Base-by-base conservation (phyloP, 495 filamentous ascomycete genomes). In the Penicillium maclennaniae region DNA sequence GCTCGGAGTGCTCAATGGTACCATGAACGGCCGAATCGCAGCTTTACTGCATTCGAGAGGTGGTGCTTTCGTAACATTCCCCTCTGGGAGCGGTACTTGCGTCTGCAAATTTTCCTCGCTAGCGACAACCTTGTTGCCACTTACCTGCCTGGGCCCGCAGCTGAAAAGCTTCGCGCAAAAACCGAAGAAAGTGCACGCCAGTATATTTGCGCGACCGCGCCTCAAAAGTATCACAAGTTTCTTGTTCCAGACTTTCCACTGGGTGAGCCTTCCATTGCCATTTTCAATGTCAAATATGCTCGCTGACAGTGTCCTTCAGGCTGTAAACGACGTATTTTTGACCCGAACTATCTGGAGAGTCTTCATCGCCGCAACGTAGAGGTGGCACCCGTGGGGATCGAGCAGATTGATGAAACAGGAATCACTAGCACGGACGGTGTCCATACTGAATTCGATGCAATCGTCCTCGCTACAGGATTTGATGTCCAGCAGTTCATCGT, bases 1-100 rank as follows among this genome's bases (percentile, higher is more conserved):
- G 80, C 81, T 70, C 61, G 82, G 10, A 76, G 77, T 43, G 76
- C 79, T 4, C 81, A 79, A 19, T 84, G 81, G 81, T 72, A 80
- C 1, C 67, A 74, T 4, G 62, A 17, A 12, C 42, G 47, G 16
- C 75, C 79, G 6, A 57, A 63, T 26, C 41, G 55, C 23, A 10
- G 21, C 26, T 31, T 27, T 31, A 50, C 38, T 31, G 36, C 3
- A 6, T 16, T 31, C 23, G 47, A 28, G 16, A 43, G 19, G 6
- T 42, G 21, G 10, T 12, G 34, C 16, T 43, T 43, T 28, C 14
- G 38, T 16, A 48, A 56, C 5, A 42, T 79, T 1, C 77, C 77
- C 9, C 65, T 69, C 17, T 51, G 77, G 19, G 51, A 49, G 14
- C 56, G 56, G n/a, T 15, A 54, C 4, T 52, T 75, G 6, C 56